phyloP scores from a whole-genome alignment of 805 yeast genomes.

The Ogataea neopini region DNA sequence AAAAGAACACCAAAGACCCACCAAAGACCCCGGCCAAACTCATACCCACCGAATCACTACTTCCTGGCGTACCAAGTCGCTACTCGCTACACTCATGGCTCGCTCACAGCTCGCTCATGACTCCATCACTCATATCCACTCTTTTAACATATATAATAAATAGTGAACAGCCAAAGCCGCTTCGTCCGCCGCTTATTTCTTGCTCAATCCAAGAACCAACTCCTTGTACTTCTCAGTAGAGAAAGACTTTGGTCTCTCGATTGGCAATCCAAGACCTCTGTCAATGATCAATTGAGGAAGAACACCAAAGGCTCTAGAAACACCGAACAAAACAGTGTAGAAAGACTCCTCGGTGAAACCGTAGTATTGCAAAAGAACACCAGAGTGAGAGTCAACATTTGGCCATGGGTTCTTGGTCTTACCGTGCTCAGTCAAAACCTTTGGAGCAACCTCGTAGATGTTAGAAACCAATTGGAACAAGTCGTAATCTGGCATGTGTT shows the following conservation, averaged over 20 bases:
- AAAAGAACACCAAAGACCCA: too few relatives aligned
- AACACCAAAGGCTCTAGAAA: constrained; percentile 83
- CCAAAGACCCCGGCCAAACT: too few relatives aligned
- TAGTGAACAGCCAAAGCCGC: too few relatives aligned
- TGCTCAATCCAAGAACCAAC: constrained; percentile 51
- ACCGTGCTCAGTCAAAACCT: constrained; percentile 77
- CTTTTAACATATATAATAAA: constrained; percentile 3
- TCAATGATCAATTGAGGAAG: constrained; percentile 83
- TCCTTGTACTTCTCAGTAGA: constrained; percentile 90
- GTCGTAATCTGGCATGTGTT: constrained; percentile 76
- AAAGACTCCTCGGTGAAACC: constrained; percentile 79
- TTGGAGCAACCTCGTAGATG: constrained; percentile 82
- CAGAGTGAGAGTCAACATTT: constrained; percentile 86
- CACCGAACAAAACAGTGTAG: constrained; percentile 87
- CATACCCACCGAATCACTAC: too few relatives aligned
- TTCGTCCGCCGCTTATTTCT: constrained; percentile 25
- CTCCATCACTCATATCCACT: too few relatives aligned
- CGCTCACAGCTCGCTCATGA: too few relatives aligned
- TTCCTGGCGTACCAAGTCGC: too few relatives aligned
- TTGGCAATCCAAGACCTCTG: constrained; percentile 78
- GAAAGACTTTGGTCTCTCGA: constrained; percentile 91
- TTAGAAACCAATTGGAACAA: constrained; percentile 75
- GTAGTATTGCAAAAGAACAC: constrained; percentile 81
- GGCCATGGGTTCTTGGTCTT: constrained; percentile 95
- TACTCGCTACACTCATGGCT: too few relatives aligned